Evolutionary conservation across 1,139 yeast genomes (phyloP).

Genomic region (Candida pseudocylindracea): DNA sequence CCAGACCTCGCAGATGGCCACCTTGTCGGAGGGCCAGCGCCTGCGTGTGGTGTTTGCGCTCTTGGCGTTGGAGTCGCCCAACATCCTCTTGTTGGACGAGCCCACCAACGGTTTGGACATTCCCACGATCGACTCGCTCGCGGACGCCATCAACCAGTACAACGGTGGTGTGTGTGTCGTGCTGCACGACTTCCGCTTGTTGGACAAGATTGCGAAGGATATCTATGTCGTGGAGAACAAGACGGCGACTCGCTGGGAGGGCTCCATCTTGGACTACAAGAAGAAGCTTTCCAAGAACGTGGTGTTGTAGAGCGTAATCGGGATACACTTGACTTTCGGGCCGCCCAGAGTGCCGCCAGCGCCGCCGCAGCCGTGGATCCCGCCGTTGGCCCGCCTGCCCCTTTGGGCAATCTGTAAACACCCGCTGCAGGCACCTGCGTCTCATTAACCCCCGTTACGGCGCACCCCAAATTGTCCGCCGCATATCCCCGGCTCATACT

Average conservation of each 20-base stretch:
- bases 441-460: too few species aligned
- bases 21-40: slow-evolving; percentile 97
- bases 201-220: slow-evolving; percentile 94
- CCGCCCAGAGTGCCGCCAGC: too few species aligned
- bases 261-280: slow-evolving; percentile 77
- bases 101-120: slow-evolving; percentile 99
- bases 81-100: slow-evolving; percentile 88
- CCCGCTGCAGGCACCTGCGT: too few species aligned
- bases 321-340: too few species aligned
- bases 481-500: too few species aligned
- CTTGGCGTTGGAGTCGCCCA: slow-evolving; percentile 87
- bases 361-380: too few species aligned
- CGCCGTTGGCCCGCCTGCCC: too few species aligned
- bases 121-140: slow-evolving; percentile 92
- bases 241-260: slow-evolving; percentile 94
- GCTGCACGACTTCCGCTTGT: slow-evolving; percentile 96
- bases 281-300: slow-evolving; percentile 79
- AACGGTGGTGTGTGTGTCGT: slow-evolving; percentile 98
- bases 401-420: too few species aligned
- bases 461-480: too few species aligned
- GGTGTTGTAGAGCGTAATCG: slow-evolving; percentile 22
- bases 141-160: slow-evolving; percentile 84
- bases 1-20: slow-evolving; percentile 97
- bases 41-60: slow-evolving; percentile 96
- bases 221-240: slow-evolving; percentile 88